phyloP scores from a whole-genome alignment of 805 yeast genomes.

The Starmerella riodocensis region DNA sequence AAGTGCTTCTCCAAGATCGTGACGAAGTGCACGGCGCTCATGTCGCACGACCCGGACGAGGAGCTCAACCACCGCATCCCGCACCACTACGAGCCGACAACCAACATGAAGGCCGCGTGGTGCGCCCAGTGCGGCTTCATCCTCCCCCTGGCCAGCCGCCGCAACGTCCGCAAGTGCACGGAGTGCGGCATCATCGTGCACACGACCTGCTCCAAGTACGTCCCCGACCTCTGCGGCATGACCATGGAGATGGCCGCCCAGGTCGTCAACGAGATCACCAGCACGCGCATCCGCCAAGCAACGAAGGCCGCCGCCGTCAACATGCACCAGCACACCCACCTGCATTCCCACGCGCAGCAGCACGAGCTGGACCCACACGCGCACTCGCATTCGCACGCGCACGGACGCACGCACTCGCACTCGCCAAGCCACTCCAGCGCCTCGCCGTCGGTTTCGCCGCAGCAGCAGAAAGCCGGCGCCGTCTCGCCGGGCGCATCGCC shows the following conservation, averaged over 20 bases:
- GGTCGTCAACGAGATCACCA: conserved; percentile 69
- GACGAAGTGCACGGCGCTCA: conserved; percentile 60
- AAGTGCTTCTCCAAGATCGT: conserved; percentile 68
- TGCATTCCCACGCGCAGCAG: no score
- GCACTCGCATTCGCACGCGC: neutral
- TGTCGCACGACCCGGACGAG: conserved; percentile 42
- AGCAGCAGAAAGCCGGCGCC: neutral
- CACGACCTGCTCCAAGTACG: conserved; percentile 79
- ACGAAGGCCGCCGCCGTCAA: conserved; percentile 21
- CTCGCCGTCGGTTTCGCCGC: no score
- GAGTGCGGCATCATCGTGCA: conserved; percentile 91
- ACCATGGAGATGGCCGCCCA: conserved; percentile 92
- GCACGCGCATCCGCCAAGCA: conserved; percentile 29
- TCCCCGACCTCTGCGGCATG: conserved; percentile 98
- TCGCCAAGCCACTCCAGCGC: neutral
- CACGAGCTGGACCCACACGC: no score
- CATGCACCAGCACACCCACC: neutral
- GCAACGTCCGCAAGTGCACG: conserved; percentile 80
- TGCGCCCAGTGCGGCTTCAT: conserved; percentile 98
- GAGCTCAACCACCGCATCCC: conserved; percentile 93
- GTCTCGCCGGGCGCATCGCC: neutral
- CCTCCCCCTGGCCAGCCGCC: conserved; percentile 77
- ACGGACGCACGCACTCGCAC: neutral
- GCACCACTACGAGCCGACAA: conserved; percentile 83
- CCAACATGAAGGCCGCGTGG: conserved; percentile 96